A percentile compares a stretch with the other conserved stretches of the same genome.
Evolutionary conservation across 768 basidiomycete genomes (phyloP).

Genomic region (Phlebiopsis gigantea): DNA sequence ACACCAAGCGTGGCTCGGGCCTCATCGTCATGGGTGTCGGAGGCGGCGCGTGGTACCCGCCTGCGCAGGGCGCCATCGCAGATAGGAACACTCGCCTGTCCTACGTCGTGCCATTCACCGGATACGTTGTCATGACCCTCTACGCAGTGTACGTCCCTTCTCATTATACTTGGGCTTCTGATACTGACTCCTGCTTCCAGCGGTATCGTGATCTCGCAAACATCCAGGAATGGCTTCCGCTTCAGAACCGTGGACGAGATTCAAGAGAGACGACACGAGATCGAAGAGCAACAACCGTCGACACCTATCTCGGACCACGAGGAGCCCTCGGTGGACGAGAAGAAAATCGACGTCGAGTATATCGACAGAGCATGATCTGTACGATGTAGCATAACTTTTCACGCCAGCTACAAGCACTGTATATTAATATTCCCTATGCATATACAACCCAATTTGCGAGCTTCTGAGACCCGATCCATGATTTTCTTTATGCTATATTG

Average conservation of each 20-base stretch:
- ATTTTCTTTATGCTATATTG: background rate
- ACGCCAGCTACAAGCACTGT: background rate
- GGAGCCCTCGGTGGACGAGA: slow-evolving; percentile 1
- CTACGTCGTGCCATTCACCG: slow-evolving; percentile 55
- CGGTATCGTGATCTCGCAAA: slow-evolving; percentile 49
- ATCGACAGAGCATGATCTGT: background rate
- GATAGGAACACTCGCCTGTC: slow-evolving; percentile 48
- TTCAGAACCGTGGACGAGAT: slow-evolving; percentile 43
- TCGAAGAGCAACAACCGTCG: background rate
- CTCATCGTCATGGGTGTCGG: slow-evolving; percentile 65
- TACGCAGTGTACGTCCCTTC: slow-evolving; percentile 46
- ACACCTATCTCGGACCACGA: background rate
- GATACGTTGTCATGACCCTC: slow-evolving; percentile 51
- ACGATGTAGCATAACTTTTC: background rate
- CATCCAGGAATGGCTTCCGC: slow-evolving; percentile 43
- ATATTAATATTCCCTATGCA: background rate
- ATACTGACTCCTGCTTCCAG: slow-evolving; percentile 26
- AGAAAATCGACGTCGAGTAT: slow-evolving; percentile 3
- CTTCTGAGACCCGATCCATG: background rate
- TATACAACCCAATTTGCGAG: background rate
- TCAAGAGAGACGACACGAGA: slow-evolving; percentile 19
- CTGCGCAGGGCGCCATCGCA: slow-evolving; percentile 53
- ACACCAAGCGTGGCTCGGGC: slow-evolving; percentile 59
- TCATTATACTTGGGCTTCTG: background rate
- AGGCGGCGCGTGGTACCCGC: slow-evolving; percentile 66